phyloP scores from a whole-genome alignment of 2,329 filamentous ascomycete species.

The Pseudogymnoascus sp. region DNA sequence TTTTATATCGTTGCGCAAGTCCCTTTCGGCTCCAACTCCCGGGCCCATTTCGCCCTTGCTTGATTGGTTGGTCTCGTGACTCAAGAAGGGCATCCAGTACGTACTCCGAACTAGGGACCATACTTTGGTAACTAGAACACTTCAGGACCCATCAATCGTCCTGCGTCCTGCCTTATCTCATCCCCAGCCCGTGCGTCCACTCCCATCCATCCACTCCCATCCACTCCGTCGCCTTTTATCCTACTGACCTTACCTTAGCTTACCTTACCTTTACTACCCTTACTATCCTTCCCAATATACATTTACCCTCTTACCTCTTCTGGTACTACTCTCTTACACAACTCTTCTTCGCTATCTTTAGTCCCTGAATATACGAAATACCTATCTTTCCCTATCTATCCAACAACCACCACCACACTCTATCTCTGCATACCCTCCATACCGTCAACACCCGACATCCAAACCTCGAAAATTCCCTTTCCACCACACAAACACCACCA shows the following conservation, averaged over 20 bases:
- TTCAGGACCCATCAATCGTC: background rate
- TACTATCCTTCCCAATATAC: background rate
- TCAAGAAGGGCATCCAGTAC: too few relatives aligned
- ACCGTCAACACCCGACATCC: constrained; percentile 1
- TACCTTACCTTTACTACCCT: background rate
- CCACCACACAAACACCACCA: background rate
- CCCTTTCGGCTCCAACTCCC: background rate
- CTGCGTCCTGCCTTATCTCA: background rate
- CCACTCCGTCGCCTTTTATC: background rate
- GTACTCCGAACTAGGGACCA: background rate
- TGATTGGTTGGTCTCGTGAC: constrained; percentile 3
- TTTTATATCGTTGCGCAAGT: constrained; percentile 4
- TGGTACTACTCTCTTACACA: background rate
- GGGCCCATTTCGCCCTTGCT: background rate
- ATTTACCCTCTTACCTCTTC: background rate
- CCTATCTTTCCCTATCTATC: constrained; percentile 2
- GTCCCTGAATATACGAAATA: background rate
- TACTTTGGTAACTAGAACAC: background rate
- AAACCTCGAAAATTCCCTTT: background rate
- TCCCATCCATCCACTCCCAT: too few relatives aligned
- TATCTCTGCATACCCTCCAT: constrained; percentile 4
- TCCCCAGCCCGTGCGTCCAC: background rate
- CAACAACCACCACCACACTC: background rate
- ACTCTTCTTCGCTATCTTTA: background rate
- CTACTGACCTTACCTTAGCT: background rate